Evolutionary conservation across 2,329 filamentous ascomycete species (phyloP), one percentile per base, ranked within the genome.

Genomic region (Botryosphaeria agaves): DNA sequence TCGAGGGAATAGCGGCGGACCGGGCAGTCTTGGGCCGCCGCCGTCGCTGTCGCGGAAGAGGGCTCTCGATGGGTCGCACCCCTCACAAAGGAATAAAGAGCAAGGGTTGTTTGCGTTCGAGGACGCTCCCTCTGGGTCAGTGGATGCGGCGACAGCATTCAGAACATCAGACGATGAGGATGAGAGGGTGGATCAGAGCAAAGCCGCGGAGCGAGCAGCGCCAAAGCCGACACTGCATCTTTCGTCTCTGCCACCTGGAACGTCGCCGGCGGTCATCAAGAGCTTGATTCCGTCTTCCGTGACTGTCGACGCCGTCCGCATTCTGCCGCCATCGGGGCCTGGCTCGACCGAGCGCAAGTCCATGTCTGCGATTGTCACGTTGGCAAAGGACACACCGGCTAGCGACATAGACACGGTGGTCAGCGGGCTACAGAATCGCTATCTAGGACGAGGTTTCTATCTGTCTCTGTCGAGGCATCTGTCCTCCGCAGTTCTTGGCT

Each of bases 401-500:
- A 78, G 75, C 15, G 81, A 91, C 33, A 85, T 94, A 32, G 84
- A 94, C 44, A 65, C 71, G 3, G 69, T 76, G 1, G 80, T 92
- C 31, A 87, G 74, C 46, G 57, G 69, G 3, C 57, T 93, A 18
- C 81, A 91, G 46, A 84, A 89, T 39, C 72, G 68, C 40, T 93
- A 94, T 48, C 59, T 93, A 11, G 85, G 85, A 11, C 83, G 72
- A 48, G 85, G 85, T 4, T 83, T 77, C 56, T 77, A 85, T 50
- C 61, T 94, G 2, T 76, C 71, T 5, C 64, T 92, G 26, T 81
- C 85, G 36, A 66, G 83, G 7, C 80, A 91, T 55, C 64, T 93
- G 3, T 91, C 83, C 0, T 91, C 83, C 3, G 73, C 65, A 16
- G 64, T 76, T 2, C 64, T 79, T n/a, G 61, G 62, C 25, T 62